Percentiles rank a stretch among this genome's conserved stretches.
phyloP scores from a whole-genome alignment of 495 filamentous ascomycete species.

The Oidiodendron maius region DNA sequence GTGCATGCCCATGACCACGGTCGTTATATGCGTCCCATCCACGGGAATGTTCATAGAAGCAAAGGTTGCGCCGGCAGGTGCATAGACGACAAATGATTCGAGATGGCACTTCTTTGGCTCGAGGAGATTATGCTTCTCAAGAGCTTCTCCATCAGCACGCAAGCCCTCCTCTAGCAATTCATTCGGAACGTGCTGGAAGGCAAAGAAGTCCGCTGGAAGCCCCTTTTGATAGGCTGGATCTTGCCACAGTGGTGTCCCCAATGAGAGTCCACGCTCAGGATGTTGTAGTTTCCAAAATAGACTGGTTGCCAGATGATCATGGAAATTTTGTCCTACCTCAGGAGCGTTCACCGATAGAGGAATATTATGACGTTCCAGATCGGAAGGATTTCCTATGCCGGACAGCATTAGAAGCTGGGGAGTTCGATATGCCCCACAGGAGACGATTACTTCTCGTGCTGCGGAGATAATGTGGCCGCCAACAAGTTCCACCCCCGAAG shows the following conservation, averaged over 20 bases:
- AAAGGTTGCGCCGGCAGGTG: too few species aligned
- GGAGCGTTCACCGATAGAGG: conserved; percentile 47
- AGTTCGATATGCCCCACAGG: conserved; percentile 5
- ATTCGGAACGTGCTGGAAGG: conserved; percentile 14
- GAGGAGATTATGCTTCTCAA: conserved; percentile 31
- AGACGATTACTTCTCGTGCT: conserved; percentile 12
- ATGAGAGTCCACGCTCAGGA: conserved; percentile 27
- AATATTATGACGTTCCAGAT: conserved; percentile 40
- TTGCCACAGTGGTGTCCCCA: conserved; percentile 26
- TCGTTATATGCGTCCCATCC: not conserved
- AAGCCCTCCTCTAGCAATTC: conserved; percentile 25
- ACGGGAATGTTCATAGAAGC: too few species aligned
- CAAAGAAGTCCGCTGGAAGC: conserved; percentile 24
- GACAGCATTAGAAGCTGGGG: conserved; percentile 15
- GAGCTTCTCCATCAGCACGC: conserved; percentile 22
- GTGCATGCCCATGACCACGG: not conserved
- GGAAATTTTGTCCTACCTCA: conserved; percentile 55
- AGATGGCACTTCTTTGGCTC: conserved; percentile 3
- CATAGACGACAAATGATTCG: not conserved
- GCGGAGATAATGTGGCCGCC: not conserved
- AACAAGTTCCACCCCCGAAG: not conserved
- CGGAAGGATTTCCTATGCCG: conserved; percentile 16
- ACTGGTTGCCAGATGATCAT: conserved; percentile 41
- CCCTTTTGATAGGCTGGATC: conserved; percentile 27
- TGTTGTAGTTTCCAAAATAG: conserved; percentile 33